Base-by-base conservation (phyloP, 1,284 basidiomycete species). In the Irpex sp. region DNA sequence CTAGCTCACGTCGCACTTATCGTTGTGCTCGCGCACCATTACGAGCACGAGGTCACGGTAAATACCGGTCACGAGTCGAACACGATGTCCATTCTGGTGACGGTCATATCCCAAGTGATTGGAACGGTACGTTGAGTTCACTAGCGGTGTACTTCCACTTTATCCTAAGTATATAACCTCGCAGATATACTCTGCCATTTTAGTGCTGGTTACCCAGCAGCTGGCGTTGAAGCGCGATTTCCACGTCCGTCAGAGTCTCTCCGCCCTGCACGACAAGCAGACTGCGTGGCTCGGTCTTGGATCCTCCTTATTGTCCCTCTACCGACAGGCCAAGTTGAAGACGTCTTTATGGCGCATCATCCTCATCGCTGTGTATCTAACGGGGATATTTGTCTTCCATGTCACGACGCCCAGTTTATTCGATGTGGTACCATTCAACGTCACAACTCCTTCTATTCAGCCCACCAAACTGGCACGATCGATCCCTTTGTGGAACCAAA, bases 261-360 rank as follows among this genome's bases (percentile, higher is more conserved):
- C 59, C 13, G 38, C 59, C 6, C 26, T 64, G 7, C 62, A 64
- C 47, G 62, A 64, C 59, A 64, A 64, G 38, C 49, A 37, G 9
- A 54, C 13, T 11, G 62, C 62, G 9, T 64, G 62, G 62, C 52
- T 61, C 2, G 62, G 62, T 26, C 40, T 64, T 34, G 62, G 62
- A 19, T 60, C 62, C 26, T 26, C 26, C 4, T 26, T 26, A 26
- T 26, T 26, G 8, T 34, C 62, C 8, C 21, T 63, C 15, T 56
- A 47, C 48, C 31, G n/a, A 2, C 62, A 63, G 31, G 26, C 49
- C 21, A 49, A 8, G 49, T 9, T 55, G 11, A 31, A 54, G 36
- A 44, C 62, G 8, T n/a, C 57, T 19, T 34, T 38, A 15, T 31
- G 34, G 17, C 52, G 55, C 26, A 40, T 63, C 9, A 7, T 57